Evolutionary conservation across 768 basidiomycete species (phyloP).

Genomic region (Termitomyces sp.): DNA sequence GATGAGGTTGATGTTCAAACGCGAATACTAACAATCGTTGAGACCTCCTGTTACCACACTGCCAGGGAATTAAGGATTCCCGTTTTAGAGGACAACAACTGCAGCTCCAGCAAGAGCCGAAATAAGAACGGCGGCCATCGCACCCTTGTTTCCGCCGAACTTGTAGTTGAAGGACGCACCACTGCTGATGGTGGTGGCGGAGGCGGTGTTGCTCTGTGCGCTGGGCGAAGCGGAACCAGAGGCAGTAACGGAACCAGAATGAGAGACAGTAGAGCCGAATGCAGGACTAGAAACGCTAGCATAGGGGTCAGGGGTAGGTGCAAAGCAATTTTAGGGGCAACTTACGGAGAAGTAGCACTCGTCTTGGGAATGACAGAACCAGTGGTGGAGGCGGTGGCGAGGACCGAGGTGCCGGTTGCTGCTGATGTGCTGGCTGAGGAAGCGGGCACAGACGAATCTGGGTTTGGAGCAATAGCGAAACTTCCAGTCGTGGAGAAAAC

Average conservation of each 20-base stretch:
- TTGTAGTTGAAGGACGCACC: slow-evolving; percentile 29
- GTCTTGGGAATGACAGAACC: slow-evolving; percentile 1
- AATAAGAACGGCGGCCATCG: slow-evolving; percentile 33
- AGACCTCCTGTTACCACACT: not conserved
- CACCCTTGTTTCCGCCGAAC: slow-evolving; percentile 28
- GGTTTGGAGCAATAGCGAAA: slow-evolving; percentile 40
- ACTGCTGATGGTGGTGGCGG: slow-evolving; percentile 22
- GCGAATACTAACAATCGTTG: not conserved
- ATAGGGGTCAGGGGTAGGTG: not conserved
- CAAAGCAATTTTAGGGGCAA: not conserved
- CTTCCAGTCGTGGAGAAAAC: slow-evolving; percentile 35
- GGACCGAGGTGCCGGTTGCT: not conserved
- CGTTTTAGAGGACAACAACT: slow-evolving; percentile 38
- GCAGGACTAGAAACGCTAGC: slow-evolving; percentile 1
- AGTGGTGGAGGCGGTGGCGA: slow-evolving; percentile 5
- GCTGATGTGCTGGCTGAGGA: slow-evolving; percentile 16
- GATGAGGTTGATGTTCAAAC: not conserved
- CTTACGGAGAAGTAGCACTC: slow-evolving; percentile 8
- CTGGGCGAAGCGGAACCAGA: slow-evolving; percentile 10
- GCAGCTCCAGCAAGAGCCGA: slow-evolving; percentile 49
- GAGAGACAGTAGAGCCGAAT: slow-evolving; percentile 17
- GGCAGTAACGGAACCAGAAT: slow-evolving; percentile 9
- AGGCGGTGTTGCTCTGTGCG: slow-evolving; percentile 9
- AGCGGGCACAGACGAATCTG: not conserved
- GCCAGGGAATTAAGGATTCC: not conserved